Evolutionary conservation across 2,329 filamentous ascomycete genomes (phyloP).

Genomic region (Zasmidium citrigriseum): DNA sequence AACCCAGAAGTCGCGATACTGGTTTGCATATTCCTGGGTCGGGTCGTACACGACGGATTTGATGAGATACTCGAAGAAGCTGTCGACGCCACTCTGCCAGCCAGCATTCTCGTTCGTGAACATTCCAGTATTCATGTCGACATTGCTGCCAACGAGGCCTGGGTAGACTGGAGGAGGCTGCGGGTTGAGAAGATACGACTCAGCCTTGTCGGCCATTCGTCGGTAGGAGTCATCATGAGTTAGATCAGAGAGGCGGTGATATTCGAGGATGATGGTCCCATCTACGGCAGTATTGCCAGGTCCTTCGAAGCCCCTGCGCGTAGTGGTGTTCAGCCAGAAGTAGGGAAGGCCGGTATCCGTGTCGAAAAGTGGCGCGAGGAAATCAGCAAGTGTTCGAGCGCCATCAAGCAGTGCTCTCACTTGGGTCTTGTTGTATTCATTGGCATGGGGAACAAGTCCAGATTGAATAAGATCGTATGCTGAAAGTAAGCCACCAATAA

Average conservation of each 20-base stretch:
- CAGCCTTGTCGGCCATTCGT: conserved; percentile 21
- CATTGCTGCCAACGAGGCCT: conserved; percentile 27
- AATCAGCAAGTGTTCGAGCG: conserved; percentile 21
- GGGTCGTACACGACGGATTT: conserved; percentile 38
- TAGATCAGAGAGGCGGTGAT: conserved; percentile 27
- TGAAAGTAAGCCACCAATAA: conserved; percentile 29
- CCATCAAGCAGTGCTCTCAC: conserved; percentile 16
- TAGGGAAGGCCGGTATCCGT: conserved; percentile 25
- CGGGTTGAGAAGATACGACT: conserved; percentile 25
- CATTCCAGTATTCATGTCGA: conserved; percentile 32
- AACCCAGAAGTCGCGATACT: conserved; percentile 33
- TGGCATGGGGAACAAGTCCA: conserved; percentile 14
- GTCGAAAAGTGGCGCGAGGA: conserved; percentile 25
- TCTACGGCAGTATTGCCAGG: conserved; percentile 23
- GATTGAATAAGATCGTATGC: conserved; percentile 28
- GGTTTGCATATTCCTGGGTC: conserved; percentile 17
- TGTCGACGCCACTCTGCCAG: conserved; percentile 17
- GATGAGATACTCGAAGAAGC: conserved; percentile 36
- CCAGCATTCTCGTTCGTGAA: conserved; percentile 33
- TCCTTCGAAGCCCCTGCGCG: conserved; percentile 22
- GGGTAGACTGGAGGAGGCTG: conserved; percentile 17
- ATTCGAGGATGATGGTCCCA: conserved; percentile 28
- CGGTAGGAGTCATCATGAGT: conserved; percentile 26
- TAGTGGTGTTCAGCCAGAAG: conserved; percentile 29
- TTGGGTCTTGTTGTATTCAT: conserved; percentile 19